These are phyloP conservation scores for Fusarium liriodendri DNA, from an alignment of 2,329 filamentous ascomycete species.

Conservation along the genomic window DNA sequence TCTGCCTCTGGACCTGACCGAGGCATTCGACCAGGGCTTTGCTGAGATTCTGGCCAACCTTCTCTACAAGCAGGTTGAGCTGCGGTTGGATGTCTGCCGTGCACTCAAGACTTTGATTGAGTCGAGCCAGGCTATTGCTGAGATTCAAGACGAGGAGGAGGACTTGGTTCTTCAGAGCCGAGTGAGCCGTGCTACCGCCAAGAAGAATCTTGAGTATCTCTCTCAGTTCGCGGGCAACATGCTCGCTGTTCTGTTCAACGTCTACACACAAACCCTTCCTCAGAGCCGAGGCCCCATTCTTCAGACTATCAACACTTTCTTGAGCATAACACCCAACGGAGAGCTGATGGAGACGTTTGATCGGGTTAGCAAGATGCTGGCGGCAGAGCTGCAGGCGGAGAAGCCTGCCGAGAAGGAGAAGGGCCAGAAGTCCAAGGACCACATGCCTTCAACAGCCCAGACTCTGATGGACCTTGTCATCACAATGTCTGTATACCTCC, in stretches of 20 bases:
- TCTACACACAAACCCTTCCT: constrained; percentile 95
- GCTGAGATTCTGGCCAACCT: constrained; percentile 92
- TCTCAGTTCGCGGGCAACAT: constrained; percentile 86
- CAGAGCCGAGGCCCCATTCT: constrained; percentile 92
- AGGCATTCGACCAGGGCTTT: constrained; percentile 86
- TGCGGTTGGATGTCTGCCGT: constrained; percentile 88
- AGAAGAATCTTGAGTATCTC: constrained; percentile 85
- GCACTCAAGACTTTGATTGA: constrained; percentile 89
- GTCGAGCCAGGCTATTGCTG: constrained; percentile 85
- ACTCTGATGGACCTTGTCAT: constrained; percentile 97
- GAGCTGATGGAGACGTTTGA: constrained; percentile 91
- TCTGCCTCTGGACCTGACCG: constrained; percentile 80
- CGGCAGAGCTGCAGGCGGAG: constrained; percentile 70
- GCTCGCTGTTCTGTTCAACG: constrained; percentile 97
- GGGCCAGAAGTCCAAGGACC: constrained; percentile 68
- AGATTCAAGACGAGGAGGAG: constrained; percentile 75
- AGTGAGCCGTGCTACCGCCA: constrained; percentile 78
- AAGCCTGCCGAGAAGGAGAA: constrained; percentile 72
- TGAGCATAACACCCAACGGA: constrained; percentile 83
- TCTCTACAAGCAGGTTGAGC: constrained; percentile 89
- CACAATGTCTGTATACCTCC: constrained; percentile 93
- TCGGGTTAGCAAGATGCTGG: constrained; percentile 86
- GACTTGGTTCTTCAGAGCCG: constrained; percentile 82
- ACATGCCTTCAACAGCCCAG: constrained; percentile 92
- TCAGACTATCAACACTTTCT: constrained; percentile 92